These are phyloP conservation scores for Xylariales sp. DNA, from an alignment of 2,329 filamentous ascomycete genomes.

Conservation along the genomic window DNA sequence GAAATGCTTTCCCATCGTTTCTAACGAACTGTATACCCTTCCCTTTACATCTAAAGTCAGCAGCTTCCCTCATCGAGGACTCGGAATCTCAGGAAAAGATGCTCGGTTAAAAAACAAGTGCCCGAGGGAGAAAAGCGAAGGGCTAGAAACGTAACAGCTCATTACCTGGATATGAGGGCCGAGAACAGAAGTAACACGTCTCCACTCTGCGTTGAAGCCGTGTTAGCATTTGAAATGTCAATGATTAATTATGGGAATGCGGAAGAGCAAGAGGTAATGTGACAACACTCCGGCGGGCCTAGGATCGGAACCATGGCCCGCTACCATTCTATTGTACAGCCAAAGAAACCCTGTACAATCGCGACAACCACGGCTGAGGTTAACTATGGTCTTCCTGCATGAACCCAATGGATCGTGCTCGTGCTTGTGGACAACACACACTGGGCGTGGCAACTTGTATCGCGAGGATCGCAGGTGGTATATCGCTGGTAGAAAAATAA, in stretches of 20 bases:
- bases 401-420: background rate
- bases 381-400: background rate
- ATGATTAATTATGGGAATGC: background rate
- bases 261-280: background rate
- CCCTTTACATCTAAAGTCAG: conserved; percentile 27
- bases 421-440: background rate
- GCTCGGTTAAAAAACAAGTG: background rate
- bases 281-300: background rate
- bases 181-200: conserved; percentile 78
- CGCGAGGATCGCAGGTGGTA: conserved; percentile 10
- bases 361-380: background rate
- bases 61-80: background rate
- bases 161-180: conserved; percentile 73
- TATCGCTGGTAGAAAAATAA: conserved; percentile 4
- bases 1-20: conserved; percentile 40
- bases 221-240: conserved; percentile 22
- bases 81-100: background rate
- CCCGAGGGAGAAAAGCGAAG: background rate
- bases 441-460: conserved; percentile 17
- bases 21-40: conserved; percentile 40
- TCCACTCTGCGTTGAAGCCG: conserved; percentile 60
- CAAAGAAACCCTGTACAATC: background rate
- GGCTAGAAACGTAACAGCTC: conserved; percentile 16
- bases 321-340: background rate
- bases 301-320: background rate